phyloP scores from a whole-genome alignment of 768 basidiomycete species.

The Crassisporium funariophilum region DNA sequence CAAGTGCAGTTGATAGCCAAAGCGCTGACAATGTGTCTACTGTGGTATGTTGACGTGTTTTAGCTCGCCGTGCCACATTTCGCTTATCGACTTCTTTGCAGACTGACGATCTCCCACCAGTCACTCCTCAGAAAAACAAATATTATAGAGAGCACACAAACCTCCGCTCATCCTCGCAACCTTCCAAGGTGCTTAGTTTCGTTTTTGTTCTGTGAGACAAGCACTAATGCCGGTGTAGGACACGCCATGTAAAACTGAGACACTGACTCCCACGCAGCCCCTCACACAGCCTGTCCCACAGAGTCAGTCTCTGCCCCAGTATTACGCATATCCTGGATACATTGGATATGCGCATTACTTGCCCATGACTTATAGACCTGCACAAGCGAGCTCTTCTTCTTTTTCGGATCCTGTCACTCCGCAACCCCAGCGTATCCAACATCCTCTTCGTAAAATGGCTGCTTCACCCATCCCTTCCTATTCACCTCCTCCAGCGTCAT shows the following conservation, averaged over 20 bases:
- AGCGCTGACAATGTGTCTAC: slow-evolving; percentile 24
- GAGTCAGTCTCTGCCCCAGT: slow-evolving; percentile 31
- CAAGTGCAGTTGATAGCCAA: slow-evolving; percentile 32
- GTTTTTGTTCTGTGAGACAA: slow-evolving; percentile 18
- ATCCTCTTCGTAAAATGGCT: slow-evolving; percentile 29
- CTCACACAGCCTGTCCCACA: slow-evolving; percentile 27
- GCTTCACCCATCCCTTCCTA: slow-evolving; percentile 61
- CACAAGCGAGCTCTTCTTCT: slow-evolving; percentile 33
- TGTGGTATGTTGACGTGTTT: slow-evolving; percentile 46
- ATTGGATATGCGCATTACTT: slow-evolving; percentile 41
- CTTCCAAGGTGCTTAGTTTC: slow-evolving; percentile 30
- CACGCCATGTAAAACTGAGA: slow-evolving; percentile 41
- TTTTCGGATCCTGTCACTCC: slow-evolving; percentile 54
- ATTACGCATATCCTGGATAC: slow-evolving; percentile 43
- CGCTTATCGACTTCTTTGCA: slow-evolving; percentile 16
- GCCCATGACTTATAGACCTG: slow-evolving; percentile 32
- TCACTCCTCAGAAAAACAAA: slow-evolving; percentile 62
- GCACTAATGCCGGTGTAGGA: slow-evolving; percentile 24
- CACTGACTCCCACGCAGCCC: slow-evolving; percentile 46
- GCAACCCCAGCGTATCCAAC: slow-evolving; percentile 41
- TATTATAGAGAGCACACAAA: slow-evolving; percentile 62
- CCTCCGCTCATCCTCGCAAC: slow-evolving; percentile 27
- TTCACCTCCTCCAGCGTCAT: slow-evolving; percentile 48
- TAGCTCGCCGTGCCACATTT: slow-evolving; percentile 27
- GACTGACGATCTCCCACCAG: slow-evolving; percentile 34